Base-by-base conservation (phyloP, 495 filamentous ascomycete species). In the Penicillium paxilli region DNA sequence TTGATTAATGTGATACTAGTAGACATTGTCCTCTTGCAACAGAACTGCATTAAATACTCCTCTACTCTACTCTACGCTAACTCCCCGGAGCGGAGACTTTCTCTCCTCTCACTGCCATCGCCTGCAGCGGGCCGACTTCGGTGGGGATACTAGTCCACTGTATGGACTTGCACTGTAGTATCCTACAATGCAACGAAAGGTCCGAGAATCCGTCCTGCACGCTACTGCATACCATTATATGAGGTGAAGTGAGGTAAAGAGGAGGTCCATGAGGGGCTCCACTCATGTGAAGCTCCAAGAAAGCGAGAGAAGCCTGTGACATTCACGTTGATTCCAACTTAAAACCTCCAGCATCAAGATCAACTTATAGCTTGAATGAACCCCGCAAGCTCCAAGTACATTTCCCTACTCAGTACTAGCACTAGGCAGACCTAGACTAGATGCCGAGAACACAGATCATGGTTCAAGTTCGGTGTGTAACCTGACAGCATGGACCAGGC, bases 91-190 rank as follows among this genome's bases (percentile, higher is more conserved):
- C 51, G 51, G 44, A 28, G 44, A 46, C 44, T 46, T 46, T 26
- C 23, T 26, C 42, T 26, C 22, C 19, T 28, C 40, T 35, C 25
- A 24, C 26, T 45, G 35, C 12, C 50, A 46, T 44, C 28, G 35
- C 28, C 49, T 55, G 26, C 52, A 45, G 37, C 52, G 52, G 38
- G 32, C 54, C 48, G 54, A 44, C 21, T 44, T 41, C 33, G 48
- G 54, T 25, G 48, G 49, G 17, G 42, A 30, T 47, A 3, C 42
- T 24, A 23, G 10, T 46, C 41, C 22, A 23, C 11, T 32, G 35
- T 32, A 44, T 24, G n/a, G n/a, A n/a, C 23, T 1, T 24, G 28
- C 37, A 37, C 46, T 22, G 14, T 48, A n/a, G 26, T n/a, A 16
- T 6, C 19, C 35, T 40, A 16, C 40, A n/a, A 9, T 42, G 40